Evolutionary conservation across 192 early-diverging fungal species (phyloP).

Genomic region (Chytriomyces hyalinus): DNA sequence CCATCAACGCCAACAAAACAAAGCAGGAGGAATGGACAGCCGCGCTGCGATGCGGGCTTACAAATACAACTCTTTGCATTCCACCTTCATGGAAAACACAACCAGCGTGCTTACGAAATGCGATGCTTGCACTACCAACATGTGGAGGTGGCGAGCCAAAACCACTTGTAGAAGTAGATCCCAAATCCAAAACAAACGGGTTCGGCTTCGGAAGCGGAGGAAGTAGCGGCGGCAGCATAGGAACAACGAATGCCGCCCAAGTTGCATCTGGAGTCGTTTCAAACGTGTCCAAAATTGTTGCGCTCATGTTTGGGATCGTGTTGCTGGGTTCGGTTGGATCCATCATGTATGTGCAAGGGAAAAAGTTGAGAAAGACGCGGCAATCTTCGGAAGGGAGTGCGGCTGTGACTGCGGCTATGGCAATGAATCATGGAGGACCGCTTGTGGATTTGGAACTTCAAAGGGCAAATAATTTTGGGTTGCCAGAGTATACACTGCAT

Average conservation of each 20-base stretch:
- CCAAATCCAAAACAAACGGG: neutral
- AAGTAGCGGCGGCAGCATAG: neutral
- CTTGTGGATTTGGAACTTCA: too few species aligned
- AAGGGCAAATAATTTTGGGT: too few species aligned
- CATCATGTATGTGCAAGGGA: neutral
- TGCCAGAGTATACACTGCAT: too few species aligned
- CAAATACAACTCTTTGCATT: constrained; percentile 16
- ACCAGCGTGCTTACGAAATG: constrained; percentile 17
- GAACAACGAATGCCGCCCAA: neutral
- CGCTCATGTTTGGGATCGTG: neutral
- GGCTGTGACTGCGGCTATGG: too few species aligned
- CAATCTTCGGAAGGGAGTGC: too few species aligned
- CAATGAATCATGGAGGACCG: too few species aligned
- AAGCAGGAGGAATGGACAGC: constrained; percentile 13
- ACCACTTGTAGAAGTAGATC: neutral
- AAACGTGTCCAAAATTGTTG: neutral
- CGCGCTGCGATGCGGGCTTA: neutral
- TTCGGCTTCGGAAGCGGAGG: neutral
- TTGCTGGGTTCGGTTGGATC: neutral
- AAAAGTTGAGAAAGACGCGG: neutral
- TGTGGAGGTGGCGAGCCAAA: constrained; percentile 1
- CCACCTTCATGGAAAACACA: constrained; percentile 14
- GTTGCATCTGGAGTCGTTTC: neutral
- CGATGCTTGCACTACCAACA: neutral
- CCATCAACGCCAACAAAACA: neutral